These are phyloP conservation scores for Hericium coralloides DNA, from an alignment of 768 basidiomycete species.

Conservation along the genomic window DNA sequence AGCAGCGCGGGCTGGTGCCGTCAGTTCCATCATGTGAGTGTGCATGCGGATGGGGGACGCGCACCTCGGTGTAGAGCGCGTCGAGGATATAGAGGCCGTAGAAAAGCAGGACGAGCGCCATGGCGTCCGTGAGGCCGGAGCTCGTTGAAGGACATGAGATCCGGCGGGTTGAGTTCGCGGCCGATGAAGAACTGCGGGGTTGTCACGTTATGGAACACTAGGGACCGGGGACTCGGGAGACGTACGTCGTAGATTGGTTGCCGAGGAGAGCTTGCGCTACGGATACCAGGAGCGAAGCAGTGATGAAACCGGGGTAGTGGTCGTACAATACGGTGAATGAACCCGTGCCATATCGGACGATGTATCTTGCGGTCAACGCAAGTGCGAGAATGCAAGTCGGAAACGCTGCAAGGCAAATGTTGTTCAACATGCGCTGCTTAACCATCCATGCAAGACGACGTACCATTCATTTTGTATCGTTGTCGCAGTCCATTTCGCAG, in stretches of 20 bases:
- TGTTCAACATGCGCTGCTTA: not conserved
- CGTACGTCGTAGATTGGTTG: constrained; percentile 87
- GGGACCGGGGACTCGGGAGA: constrained; percentile 6
- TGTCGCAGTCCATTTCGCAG: constrained; percentile 71
- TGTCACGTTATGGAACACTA: not conserved
- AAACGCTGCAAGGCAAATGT: constrained; percentile 46
- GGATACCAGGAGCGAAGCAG: constrained; percentile 75
- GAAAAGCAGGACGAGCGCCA: constrained; percentile 83
- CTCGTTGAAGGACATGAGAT: constrained; percentile 73
- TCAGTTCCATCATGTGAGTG: not conserved
- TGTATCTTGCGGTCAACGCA: constrained; percentile 59
- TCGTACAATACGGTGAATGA: constrained; percentile 88
- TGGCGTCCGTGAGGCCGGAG: constrained; percentile 88
- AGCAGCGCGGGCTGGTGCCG: constrained; percentile 71
- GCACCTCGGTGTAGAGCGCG: constrained; percentile 82
- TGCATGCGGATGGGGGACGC: constrained; percentile 6
- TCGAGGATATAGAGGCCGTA: constrained; percentile 88
- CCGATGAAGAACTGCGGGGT: constrained; percentile 76
- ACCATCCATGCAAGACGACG: constrained; percentile 15
- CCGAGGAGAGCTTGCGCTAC: constrained; percentile 62
- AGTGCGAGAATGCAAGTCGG: constrained; percentile 77
- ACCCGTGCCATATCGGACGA: constrained; percentile 66
- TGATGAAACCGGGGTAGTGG: constrained; percentile 84
- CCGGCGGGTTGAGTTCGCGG: constrained; percentile 90
- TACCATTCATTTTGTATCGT: constrained; percentile 94